Base-by-base conservation (phyloP, 345 rosid genomes). In the Gossypium turneri region DNA sequence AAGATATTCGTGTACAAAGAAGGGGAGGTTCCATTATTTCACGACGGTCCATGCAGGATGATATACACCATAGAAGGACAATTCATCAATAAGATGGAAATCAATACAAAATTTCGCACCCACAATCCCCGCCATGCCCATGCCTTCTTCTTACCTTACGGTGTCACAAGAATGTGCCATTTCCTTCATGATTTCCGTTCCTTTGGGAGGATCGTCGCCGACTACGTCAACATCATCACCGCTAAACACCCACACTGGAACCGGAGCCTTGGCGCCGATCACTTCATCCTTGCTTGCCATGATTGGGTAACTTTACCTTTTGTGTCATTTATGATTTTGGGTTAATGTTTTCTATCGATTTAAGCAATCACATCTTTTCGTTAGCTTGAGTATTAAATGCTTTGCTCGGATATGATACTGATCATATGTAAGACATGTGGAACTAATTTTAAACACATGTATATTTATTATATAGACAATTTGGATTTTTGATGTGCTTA, bases 11-110 rank as follows among this genome's bases (percentile, higher is more conserved):
- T 90, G 90, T 58, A 58, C 63, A 58, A 58, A 58, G 63, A 58
- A 58, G 63, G 63, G 34, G 63, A 58, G 63, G 17, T 34, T 58
- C 63, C 63, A 3, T 29, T 58, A 34, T 58, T 58, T 22, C 63
- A 58, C 12, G 63, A 58, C 12, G 63, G 63, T 24, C 63, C 63
- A 3, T 58, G 63, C 63, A 58, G 7, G 63, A 58, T 15, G 38
- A 58, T 58, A 58, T 94, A 94, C 59, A 79, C 94, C 45, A 92
- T 86, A 90, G 97, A 94, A 76, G 97, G 98, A 57, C 87, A 77
- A 91, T 61, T 61, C 44, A 29, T 58, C 10, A 24, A 58, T 4
- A 25, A 24, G 63, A 58, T 58, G 63, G 17, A 58, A 11, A 17
- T 59, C 25, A 16, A 59, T 59, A 10, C 38, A 16, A 59, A 59